Conservation (phyloP, 179 eudicot genomes). For the Drosera spatulata region DNA sequence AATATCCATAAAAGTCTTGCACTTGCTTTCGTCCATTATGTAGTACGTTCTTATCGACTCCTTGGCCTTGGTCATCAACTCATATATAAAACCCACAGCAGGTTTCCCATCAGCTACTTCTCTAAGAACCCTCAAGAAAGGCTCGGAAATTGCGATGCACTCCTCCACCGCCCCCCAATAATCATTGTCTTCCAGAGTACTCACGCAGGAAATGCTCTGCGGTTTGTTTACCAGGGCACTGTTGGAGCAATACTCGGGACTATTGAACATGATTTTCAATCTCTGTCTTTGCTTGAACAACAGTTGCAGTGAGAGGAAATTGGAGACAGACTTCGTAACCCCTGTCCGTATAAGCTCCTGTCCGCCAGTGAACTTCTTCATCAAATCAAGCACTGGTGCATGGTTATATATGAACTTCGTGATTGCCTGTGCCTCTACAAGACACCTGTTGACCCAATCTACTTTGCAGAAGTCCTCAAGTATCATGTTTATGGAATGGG, state of each 20-base stretch:
- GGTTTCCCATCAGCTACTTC: conserved; percentile 85
- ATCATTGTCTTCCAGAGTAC: conserved; percentile 70
- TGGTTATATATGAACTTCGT: conserved; percentile 75
- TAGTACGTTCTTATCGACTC: conserved; percentile 92
- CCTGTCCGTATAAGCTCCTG: conserved; percentile 74
- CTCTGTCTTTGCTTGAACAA: conserved; percentile 66
- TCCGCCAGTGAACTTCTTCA: conserved; percentile 78
- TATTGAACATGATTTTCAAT: conserved; percentile 80
- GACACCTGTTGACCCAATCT: conserved; percentile 83
- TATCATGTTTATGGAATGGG: conserved; percentile 69
- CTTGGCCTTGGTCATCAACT: conserved; percentile 86
- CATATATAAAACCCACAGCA: conserved; percentile 72
- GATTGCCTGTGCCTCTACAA: conserved; percentile 66
- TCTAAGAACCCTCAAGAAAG: conserved; percentile 76
- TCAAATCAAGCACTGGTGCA: conserved; percentile 50
- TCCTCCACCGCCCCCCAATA: conserved; percentile 90
- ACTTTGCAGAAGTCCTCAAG: conserved; percentile 83
- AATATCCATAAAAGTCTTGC: conserved; percentile 77
- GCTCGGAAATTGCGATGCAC: conserved; percentile 87
- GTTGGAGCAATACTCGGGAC: conserved; percentile 61
- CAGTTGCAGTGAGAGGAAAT: conserved; percentile 71
- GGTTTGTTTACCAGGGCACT: conserved; percentile 50
- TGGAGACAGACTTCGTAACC: conserved; percentile 61
- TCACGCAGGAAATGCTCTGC: conserved; percentile 57
- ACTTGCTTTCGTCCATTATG: conserved; percentile 93